phyloP scores from a whole-genome alignment of 1,284 basidiomycete species.

The Apiotrichum brassicae region DNA sequence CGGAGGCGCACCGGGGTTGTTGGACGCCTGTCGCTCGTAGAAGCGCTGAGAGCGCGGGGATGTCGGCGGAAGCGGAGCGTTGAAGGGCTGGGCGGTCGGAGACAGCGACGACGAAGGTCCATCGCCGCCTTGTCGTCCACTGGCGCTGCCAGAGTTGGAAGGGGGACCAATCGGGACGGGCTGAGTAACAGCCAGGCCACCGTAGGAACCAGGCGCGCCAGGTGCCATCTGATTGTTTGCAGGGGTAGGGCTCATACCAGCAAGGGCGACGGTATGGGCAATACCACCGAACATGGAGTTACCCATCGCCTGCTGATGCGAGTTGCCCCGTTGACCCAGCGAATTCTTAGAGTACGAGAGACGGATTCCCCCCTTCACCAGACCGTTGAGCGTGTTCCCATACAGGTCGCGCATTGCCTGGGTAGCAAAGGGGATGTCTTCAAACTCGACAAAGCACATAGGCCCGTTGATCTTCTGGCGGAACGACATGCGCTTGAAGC shows the following conservation, averaged over 20 bases:
- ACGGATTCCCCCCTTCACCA: constrained; percentile 91
- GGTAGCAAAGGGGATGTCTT: constrained; percentile 77
- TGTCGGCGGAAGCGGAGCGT: constrained; percentile 23
- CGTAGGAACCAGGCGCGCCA: constrained; percentile 3
- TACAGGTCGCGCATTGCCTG: constrained; percentile 82
- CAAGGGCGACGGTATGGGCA: constrained; percentile 41
- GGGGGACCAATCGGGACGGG: constrained; percentile 14
- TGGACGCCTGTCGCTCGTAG: constrained; percentile 11
- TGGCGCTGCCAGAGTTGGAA: constrained; percentile 2
- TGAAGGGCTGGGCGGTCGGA: constrained; percentile 43
- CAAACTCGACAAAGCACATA: constrained; percentile 98
- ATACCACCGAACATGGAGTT: constrained; percentile 37
- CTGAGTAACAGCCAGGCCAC: constrained; percentile 6
- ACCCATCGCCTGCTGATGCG: constrained; percentile 31
- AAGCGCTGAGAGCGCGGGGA: constrained; percentile 36
- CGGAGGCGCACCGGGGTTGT: neutral
- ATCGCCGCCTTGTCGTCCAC: neutral
- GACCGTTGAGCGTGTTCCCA: constrained; percentile 79
- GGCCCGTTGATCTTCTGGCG: constrained; percentile 92
- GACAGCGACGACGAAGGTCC: constrained; percentile 27
- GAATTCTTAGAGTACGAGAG: constrained; percentile 95
- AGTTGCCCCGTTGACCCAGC: constrained; percentile 54
- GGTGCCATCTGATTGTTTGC: constrained; percentile 7
- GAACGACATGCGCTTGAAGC: constrained; percentile 88
- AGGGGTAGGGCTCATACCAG: constrained; percentile 30